A percentile compares a stretch with the other conserved stretches of the same genome.
Evolutionary conservation across 2,329 filamentous ascomycete species (phyloP).

Genomic region (Fusarium chaquense): DNA sequence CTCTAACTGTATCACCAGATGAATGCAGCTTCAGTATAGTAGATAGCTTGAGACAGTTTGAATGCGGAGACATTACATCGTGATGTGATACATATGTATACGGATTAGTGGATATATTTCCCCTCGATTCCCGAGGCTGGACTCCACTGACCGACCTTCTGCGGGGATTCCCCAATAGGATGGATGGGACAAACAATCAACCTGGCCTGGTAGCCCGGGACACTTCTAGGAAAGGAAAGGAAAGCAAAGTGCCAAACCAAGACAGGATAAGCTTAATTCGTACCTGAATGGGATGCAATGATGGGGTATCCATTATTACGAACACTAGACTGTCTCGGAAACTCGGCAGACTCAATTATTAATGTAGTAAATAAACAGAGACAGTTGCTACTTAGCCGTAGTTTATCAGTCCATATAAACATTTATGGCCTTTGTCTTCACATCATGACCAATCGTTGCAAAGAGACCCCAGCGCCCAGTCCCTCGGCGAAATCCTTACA

Average conservation of each 20-base stretch:
- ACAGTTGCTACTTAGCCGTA: neutral
- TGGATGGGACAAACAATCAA: conserved; percentile 4
- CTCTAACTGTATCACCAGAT: neutral
- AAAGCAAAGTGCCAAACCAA: conserved; percentile 15
- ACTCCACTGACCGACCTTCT: neutral
- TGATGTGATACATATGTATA: neutral
- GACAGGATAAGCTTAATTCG: conserved; percentile 29
- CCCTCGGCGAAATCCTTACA: conserved; percentile 1
- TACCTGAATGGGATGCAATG: conserved; percentile 6
- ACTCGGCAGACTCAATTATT: conserved; percentile 9
- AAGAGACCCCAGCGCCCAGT: neutral
- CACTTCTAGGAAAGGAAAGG: neutral
- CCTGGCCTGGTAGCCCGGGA: conserved; percentile 5
- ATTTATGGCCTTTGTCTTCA: neutral
- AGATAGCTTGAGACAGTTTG: neutral
- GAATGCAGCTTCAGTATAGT: conserved; percentile 4
- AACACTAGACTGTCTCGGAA: conserved; percentile 8
- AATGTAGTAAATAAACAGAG: neutral
- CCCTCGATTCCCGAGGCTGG: conserved; percentile 11
- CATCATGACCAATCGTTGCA: neutral
- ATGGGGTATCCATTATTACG: conserved; percentile 6
- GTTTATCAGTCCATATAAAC: neutral
- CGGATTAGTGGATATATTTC: neutral
- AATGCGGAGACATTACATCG: neutral
- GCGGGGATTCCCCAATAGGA: conserved; percentile 42